Evolutionary conservation across 805 yeast genomes (phyloP).

Genomic region (Cyberlindnera lachancei): DNA sequence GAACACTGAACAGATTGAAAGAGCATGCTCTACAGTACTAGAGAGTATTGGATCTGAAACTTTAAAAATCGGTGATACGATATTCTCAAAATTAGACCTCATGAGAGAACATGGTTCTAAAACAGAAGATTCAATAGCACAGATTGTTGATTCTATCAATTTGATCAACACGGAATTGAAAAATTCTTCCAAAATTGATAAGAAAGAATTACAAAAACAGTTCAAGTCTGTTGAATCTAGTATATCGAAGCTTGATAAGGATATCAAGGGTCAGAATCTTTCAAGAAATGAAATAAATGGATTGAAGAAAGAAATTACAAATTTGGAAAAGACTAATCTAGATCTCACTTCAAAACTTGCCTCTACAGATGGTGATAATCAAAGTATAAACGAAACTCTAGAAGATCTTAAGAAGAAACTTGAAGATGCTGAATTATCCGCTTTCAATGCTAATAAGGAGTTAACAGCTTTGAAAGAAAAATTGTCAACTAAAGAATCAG

Average conservation of each 20-base stretch:
- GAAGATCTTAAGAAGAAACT: neutral
- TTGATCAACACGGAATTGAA: neutral
- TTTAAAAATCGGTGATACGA: too few species aligned
- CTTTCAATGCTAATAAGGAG: neutral
- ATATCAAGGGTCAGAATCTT: constrained; percentile 14
- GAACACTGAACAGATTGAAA: neutral
- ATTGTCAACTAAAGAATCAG: neutral
- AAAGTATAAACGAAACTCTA: neutral
- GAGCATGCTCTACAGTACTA: neutral
- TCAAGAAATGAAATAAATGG: constrained; percentile 3
- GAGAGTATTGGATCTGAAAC: too few species aligned
- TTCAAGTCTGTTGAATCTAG: constrained; percentile 1
- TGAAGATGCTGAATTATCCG: neutral
- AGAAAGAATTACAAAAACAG: neutral
- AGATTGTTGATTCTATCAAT: neutral
- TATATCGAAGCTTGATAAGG: constrained; percentile 11
- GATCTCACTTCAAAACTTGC: constrained; percentile 1
- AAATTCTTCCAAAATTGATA: neutral
- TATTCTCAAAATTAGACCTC: too few species aligned
- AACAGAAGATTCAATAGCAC: neutral
- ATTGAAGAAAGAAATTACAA: constrained; percentile 2
- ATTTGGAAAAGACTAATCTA: constrained; percentile 1
- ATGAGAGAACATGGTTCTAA: too few species aligned
- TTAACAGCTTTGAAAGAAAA: neutral
- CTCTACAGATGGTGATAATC: constrained; percentile 1